phyloP scores from a whole-genome alignment of 73 alveolate genomes.

The Paramecium pentaurelia region DNA sequence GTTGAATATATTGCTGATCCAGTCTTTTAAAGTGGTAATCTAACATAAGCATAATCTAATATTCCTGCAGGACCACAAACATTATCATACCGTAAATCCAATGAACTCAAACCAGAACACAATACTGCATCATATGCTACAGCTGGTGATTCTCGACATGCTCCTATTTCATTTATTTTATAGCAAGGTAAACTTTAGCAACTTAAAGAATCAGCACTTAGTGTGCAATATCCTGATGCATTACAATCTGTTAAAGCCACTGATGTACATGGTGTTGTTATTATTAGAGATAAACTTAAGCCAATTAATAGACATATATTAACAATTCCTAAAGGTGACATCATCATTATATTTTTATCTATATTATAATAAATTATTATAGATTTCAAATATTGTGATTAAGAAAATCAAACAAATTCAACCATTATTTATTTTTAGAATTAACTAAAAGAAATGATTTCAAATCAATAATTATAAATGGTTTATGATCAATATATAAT shows the following conservation, averaged over 20 bases:
- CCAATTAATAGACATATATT: background rate
- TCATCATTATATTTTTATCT: background rate
- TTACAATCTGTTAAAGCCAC: background rate
- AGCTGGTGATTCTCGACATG: background rate
- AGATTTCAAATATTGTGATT: background rate
- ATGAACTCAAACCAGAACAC: background rate
- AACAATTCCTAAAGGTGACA: background rate
- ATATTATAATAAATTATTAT: background rate
- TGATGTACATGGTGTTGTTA: background rate
- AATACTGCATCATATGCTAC: background rate
- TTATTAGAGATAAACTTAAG: background rate
- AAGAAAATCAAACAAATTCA: background rate
- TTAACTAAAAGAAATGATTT: too few relatives aligned
- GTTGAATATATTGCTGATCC: conserved; percentile 1
- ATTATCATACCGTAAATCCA: background rate
- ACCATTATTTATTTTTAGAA: background rate
- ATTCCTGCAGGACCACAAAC: background rate
- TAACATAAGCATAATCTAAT: conserved; percentile 7
- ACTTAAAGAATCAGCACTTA: background rate
- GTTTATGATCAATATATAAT: too few relatives aligned
- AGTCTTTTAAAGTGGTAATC: background rate
- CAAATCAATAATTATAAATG: too few relatives aligned
- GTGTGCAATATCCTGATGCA: background rate
- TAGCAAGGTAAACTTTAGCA: background rate
- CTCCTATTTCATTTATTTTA: conserved; percentile 18